Percentiles rank a stretch among this genome's conserved stretches.
These are phyloP conservation scores for Salvia miltiorrhiza DNA, from an alignment of 257 asterid genomes.

Conservation along the genomic window DNA sequence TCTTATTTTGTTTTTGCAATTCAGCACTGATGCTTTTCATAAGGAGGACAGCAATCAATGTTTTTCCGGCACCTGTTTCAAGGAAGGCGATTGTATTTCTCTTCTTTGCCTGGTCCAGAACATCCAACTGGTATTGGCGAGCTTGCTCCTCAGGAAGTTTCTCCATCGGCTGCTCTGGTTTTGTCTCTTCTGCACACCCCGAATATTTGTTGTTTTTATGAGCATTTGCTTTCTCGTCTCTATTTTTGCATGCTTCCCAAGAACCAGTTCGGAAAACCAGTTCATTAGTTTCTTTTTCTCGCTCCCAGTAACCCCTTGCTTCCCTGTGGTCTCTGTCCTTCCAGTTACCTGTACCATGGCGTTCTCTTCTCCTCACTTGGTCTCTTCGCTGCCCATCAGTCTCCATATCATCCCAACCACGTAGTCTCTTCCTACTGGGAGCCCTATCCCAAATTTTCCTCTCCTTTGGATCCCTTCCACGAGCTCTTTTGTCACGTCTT, in stretches of 20 bases:
- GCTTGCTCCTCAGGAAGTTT: slow-evolving; percentile 80
- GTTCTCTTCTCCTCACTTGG: slow-evolving; percentile 60
- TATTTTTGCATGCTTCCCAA: slow-evolving; percentile 66
- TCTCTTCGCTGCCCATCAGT: slow-evolving; percentile 52
- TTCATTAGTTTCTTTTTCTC: slow-evolving; percentile 77
- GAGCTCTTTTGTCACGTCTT: slow-evolving; percentile 43
- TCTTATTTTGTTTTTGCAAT: slow-evolving; percentile 64
- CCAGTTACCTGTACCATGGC: slow-evolving; percentile 39
- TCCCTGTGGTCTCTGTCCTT: slow-evolving; percentile 63
- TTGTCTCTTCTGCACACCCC: slow-evolving; percentile 44
- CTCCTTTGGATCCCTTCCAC: slow-evolving; percentile 44
- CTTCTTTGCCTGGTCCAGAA: slow-evolving; percentile 91
- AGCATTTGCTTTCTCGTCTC: slow-evolving; percentile 44
- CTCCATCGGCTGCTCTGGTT: slow-evolving; percentile 49
- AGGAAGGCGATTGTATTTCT: slow-evolving; percentile 93
- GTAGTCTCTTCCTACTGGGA: slow-evolving; percentile 62
- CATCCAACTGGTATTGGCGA: slow-evolving; percentile 96
- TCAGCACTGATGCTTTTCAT: slow-evolving; percentile 72
- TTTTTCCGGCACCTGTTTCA: slow-evolving; percentile 99
- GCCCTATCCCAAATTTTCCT: slow-evolving; percentile 47
- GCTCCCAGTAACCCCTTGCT: slow-evolving; percentile 89
- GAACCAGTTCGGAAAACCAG: slow-evolving; percentile 72
- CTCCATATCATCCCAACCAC: slow-evolving; percentile 51
- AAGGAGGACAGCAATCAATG: slow-evolving; percentile 89
- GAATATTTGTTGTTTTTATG: slow-evolving; percentile 34